Percentiles rank a stretch among this genome's conserved stretches.
Conservation (phyloP, 2,329 filamentous ascomycete species). For the Colletotrichum lupini region DNA sequence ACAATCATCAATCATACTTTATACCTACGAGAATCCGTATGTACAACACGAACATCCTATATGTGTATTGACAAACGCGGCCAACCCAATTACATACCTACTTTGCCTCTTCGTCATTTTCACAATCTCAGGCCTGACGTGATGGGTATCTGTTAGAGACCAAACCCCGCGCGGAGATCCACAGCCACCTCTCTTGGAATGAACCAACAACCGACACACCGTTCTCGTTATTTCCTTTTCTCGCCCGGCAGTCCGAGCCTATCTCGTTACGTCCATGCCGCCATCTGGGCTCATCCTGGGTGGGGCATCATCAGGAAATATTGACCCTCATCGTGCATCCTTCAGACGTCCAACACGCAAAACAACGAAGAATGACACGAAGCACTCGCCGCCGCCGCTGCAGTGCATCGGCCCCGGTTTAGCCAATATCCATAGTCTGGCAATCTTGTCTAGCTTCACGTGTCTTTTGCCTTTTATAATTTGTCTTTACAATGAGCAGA, state of each 20-base stretch:
- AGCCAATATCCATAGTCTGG: background rate
- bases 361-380: constrained; percentile 20
- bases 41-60: background rate
- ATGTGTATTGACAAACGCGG: background rate
- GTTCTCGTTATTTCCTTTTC: constrained; percentile 31
- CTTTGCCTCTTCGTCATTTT: background rate
- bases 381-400: background rate
- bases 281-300: constrained; percentile 25
- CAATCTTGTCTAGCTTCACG: background rate
- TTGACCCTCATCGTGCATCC: constrained; percentile 28
- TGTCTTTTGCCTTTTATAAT: background rate
- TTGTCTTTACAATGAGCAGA: no score
- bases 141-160: constrained; percentile 10
- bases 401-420: background rate
- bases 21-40: background rate
- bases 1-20: background rate
- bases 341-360: constrained; percentile 11
- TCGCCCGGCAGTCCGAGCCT: constrained; percentile 29
- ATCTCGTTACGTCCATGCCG: constrained; percentile 28
- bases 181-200: constrained; percentile 30
- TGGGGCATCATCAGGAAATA: constrained; percentile 20
- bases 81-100: background rate
- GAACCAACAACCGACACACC: constrained; percentile 30
- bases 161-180: constrained; percentile 36
- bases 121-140: constrained; percentile 8